A percentile compares a stretch with the other conserved stretches of the same genome.
phyloP scores from a whole-genome alignment of 2,329 filamentous ascomycete genomes.

The Colletotrichum euphorbiae region DNA sequence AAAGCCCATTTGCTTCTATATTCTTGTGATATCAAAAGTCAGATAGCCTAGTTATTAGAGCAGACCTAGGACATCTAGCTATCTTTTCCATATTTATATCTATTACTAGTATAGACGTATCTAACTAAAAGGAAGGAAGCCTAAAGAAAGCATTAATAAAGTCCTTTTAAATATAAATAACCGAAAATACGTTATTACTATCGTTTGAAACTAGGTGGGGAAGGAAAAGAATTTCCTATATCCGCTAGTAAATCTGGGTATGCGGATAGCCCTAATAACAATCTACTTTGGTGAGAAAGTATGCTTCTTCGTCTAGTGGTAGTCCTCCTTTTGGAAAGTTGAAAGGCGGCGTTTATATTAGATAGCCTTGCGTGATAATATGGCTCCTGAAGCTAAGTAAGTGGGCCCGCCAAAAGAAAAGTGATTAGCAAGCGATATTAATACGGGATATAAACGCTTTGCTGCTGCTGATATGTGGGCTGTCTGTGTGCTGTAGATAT shows the following conservation, averaged over 20 bases:
- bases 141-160: slow-evolving; percentile 16
- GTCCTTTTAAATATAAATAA: slow-evolving; percentile 3
- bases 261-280: slow-evolving; percentile 17
- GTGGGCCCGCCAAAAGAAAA: slow-evolving; percentile 30
- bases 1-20: too few species aligned
- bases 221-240: slow-evolving; percentile 18
- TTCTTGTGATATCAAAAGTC: too few species aligned
- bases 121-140: neutral
- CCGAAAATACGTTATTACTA: slow-evolving; percentile 1
- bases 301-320: slow-evolving; percentile 2
- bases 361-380: slow-evolving; percentile 8
- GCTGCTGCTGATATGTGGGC: slow-evolving; percentile 21
- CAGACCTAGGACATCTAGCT: neutral
- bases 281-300: slow-evolving; percentile 7
- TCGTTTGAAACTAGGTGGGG: slow-evolving; percentile 1
- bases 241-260: neutral
- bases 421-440: slow-evolving; percentile 17
- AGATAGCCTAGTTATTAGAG: too few species aligned
- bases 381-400: slow-evolving; percentile 33
- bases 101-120: slow-evolving; percentile 4
- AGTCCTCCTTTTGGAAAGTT: slow-evolving; percentile 4
- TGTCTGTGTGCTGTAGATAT: slow-evolving; percentile 25
- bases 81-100: too few species aligned
- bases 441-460: slow-evolving; percentile 10
- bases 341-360: slow-evolving; percentile 2